Conservation (phyloP, 306 rosid species). For the Spatholobus suberectus region DNA sequence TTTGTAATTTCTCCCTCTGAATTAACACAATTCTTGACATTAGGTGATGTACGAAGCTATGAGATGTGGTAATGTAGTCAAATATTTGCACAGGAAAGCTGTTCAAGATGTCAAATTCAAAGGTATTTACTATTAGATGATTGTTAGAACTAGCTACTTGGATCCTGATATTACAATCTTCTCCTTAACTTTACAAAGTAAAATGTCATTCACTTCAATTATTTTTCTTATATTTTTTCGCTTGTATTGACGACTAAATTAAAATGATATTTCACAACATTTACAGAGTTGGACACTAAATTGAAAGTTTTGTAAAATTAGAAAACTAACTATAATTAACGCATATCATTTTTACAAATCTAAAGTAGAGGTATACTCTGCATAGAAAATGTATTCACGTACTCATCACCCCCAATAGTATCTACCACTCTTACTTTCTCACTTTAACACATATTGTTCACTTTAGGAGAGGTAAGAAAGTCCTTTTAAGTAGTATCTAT, state of each 20-base stretch:
- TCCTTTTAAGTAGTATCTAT: not conserved
- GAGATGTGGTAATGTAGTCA: conserved; percentile 90
- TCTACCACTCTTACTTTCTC: not conserved
- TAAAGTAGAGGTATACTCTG: not conserved
- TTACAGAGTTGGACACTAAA: not conserved
- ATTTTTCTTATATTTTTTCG: not conserved
- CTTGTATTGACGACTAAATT: not conserved
- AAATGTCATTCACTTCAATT: not conserved
- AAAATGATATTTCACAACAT: not conserved
- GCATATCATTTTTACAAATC: not conserved
- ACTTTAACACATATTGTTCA: not conserved
- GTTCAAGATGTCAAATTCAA: conserved; percentile 59
- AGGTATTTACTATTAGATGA: conserved; percentile 42
- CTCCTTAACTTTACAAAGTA: not conserved
- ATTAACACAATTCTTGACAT: not conserved
- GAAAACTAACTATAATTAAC: not conserved
- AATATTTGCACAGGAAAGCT: conserved; percentile 56
- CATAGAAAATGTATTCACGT: not conserved
- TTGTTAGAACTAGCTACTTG: not conserved
- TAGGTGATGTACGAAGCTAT: conserved; percentile 73
- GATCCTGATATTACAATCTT: not conserved
- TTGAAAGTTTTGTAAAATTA: not conserved
- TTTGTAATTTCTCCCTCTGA: not conserved
- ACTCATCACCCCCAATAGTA: not conserved
- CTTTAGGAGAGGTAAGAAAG: not conserved